Conservation (phyloP, 2,329 filamentous ascomycete genomes). For the Anisogramma anomala region DNA sequence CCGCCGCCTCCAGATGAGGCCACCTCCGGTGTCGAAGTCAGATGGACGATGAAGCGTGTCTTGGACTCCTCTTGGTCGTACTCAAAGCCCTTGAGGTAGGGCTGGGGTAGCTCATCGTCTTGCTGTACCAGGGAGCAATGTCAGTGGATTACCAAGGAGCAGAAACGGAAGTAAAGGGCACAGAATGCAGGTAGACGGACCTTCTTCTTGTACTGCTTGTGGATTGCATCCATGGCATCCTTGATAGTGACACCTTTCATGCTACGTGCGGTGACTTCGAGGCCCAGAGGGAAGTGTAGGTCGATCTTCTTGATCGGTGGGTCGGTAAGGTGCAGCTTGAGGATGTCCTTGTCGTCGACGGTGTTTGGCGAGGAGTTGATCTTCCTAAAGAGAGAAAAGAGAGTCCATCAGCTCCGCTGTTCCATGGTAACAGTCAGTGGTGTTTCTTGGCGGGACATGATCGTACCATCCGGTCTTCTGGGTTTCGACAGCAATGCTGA, state of each 20-base stretch:
- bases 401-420: neutral
- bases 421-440: slow-evolving; percentile 4
- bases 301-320: slow-evolving; percentile 91
- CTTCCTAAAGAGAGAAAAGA: slow-evolving; percentile 49
- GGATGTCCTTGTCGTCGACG: slow-evolving; percentile 71
- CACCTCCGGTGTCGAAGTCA: slow-evolving; percentile 51
- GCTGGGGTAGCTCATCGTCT: slow-evolving; percentile 80
- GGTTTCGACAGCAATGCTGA: slow-evolving; percentile 67
- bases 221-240: slow-evolving; percentile 86
- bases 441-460: slow-evolving; percentile 4
- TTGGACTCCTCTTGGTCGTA: slow-evolving; percentile 92
- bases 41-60: slow-evolving; percentile 77
- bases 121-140: slow-evolving; percentile 39
- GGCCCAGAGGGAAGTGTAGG: slow-evolving; percentile 77
- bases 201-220: slow-evolving; percentile 96
- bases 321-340: slow-evolving; percentile 68
- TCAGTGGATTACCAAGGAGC: slow-evolving; percentile 6
- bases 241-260: slow-evolving; percentile 94
- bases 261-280: slow-evolving; percentile 82
- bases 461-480: slow-evolving; percentile 80
- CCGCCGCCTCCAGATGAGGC: slow-evolving; percentile 49
- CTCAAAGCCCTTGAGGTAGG: slow-evolving; percentile 88
- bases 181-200: slow-evolving; percentile 36
- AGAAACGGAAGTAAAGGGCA: neutral
- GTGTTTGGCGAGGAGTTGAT: slow-evolving; percentile 74